phyloP scores from a whole-genome alignment of 805 yeast genomes.

The Suhomyces faveliae region DNA sequence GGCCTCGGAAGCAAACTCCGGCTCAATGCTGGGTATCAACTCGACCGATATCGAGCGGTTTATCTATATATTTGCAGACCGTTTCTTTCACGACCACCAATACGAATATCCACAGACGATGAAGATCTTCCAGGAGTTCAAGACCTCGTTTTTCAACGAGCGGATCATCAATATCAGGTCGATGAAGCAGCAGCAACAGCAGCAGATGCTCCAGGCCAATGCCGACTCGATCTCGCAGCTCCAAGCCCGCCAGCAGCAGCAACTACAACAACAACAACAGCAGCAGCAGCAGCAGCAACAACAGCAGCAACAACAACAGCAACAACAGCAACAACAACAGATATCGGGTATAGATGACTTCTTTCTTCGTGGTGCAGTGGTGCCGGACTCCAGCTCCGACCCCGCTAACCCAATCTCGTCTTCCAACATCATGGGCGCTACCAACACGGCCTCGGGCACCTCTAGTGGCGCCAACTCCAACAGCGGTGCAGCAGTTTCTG shows the following conservation, averaged over 20 bases:
- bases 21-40: conserved; percentile 8
- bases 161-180: conserved; percentile 31
- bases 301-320: conserved; percentile 6
- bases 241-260: conserved; percentile 6
- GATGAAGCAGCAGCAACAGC: conserved; percentile 8
- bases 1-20: conserved; percentile 5
- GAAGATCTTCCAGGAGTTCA: conserved; percentile 44
- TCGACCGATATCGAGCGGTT: conserved; percentile 38
- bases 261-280: conserved; percentile 4
- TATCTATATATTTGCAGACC: conserved; percentile 40
- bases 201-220: conserved; percentile 1
- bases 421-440: not conserved
- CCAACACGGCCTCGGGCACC: not conserved
- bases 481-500: not conserved
- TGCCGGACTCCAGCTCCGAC: not conserved
- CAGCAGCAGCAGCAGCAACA: conserved; percentile 8
- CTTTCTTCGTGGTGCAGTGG: conserved; percentile 10
- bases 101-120: conserved; percentile 44
- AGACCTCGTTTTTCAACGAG: conserved; percentile 41
- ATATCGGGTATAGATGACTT: conserved; percentile 13
- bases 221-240: conserved; percentile 5
- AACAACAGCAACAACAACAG: conserved; percentile 6
- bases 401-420: not conserved
- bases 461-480: not conserved
- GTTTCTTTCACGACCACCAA: conserved; percentile 39